Base-by-base conservation (phyloP, 2,329 filamentous ascomycete species). In the Metarhizium sp. region DNA sequence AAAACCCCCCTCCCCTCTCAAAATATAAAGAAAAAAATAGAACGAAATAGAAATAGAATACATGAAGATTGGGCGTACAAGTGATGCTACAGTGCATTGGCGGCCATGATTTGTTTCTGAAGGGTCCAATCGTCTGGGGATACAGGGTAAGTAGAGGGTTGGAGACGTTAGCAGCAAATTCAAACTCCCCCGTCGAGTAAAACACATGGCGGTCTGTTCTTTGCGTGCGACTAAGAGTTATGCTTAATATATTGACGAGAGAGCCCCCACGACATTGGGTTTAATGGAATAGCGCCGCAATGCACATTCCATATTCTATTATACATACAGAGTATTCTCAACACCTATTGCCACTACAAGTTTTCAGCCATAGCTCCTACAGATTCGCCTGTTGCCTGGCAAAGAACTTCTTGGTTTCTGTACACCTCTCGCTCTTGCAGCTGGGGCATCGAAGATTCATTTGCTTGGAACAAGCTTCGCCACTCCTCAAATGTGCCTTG, bases 371-470 rank as follows among this genome's bases (percentile, higher is more conserved):
- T 13, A 3, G 4, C 45, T 14, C 25, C 47, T 58, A 56, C 47
- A 69, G 57, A 34, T 60, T 61, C 56, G 60, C 62, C 57, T 72
- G 67, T 59, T 73, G 71, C 51, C 66, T 66, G 6, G 78, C 78
- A 66, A 86, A 87, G 68, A 86, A 86, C 63, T 79, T 81, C 71
- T 87, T 88, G 53, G 85, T 86, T 71, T 92, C 90, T 54, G 86
- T 71, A 71, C 94, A 99, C 63, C 86, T 82, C 65, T 95, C 90
- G 67, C 88, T 97, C 72, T 84, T 92, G 74, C 94, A 99, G 6
- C 89, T 92, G 2, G 95, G 94, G 73, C 94, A 99, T 63, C 94
- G 84, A 62, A 99, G 73, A 8, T 84, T 84, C 89, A 99, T 91
- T 73, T 97, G 94, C 55, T 77, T 76, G 34, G 89, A 95, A 69